phyloP scores from a whole-genome alignment of 768 basidiomycete species.

The Pleurotus platypus region DNA sequence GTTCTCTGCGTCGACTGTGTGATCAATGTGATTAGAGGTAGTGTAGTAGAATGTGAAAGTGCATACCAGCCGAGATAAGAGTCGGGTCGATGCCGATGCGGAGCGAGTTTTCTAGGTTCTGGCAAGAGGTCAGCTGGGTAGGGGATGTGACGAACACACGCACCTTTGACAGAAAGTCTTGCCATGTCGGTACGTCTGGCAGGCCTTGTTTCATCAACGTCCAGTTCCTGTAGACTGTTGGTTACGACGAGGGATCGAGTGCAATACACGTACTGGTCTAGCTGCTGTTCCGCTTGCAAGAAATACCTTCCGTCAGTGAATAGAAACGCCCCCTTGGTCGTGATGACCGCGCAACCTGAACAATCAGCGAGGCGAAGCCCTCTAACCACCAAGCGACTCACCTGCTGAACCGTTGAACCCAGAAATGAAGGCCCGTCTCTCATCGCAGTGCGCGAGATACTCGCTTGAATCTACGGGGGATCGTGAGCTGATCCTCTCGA shows the following conservation, averaged over 20 bases:
- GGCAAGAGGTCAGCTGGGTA: conserved; percentile 3
- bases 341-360: conserved; percentile 17
- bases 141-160: not conserved
- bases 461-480: conserved; percentile 72
- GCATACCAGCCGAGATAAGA: conserved; percentile 63
- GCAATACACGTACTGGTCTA: conserved; percentile 60
- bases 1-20: conserved; percentile 58
- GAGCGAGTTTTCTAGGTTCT: conserved; percentile 61
- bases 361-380: too few species aligned
- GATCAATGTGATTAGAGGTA: not conserved
- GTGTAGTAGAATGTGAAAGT: not conserved
- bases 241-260: not conserved
- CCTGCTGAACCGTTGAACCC: conserved; percentile 96
- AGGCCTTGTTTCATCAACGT: conserved; percentile 89
- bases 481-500: not conserved
- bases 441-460: conserved; percentile 82
- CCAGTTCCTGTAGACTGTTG: conserved; percentile 64
- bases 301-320: conserved; percentile 98
- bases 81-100: conserved; percentile 83
- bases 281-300: conserved; percentile 85
- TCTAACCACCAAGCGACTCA: conserved; percentile 21
- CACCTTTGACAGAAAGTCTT: conserved; percentile 79
- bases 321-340: conserved; percentile 61
- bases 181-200: conserved; percentile 88
- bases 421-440: conserved; percentile 83